Conservation (phyloP, 495 filamentous ascomycete genomes). For the Parmelia sp. region DNA sequence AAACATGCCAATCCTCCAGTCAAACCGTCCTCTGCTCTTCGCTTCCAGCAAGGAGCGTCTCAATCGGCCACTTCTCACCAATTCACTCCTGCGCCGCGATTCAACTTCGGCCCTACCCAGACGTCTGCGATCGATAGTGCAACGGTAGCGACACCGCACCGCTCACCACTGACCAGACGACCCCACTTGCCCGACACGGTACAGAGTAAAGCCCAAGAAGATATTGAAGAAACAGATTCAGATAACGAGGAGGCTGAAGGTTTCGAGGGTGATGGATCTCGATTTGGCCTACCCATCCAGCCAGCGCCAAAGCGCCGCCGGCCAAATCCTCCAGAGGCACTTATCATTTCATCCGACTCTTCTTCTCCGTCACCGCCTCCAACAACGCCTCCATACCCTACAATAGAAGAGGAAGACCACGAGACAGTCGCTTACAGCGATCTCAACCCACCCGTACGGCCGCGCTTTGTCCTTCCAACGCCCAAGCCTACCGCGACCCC, state of each 20-base stretch:
- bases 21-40: constrained; percentile 14
- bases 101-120: constrained; percentile 11
- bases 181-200: not conserved
- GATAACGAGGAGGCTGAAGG: constrained; percentile 7
- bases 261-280: not conserved
- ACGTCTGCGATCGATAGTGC: constrained; percentile 6
- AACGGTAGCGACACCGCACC: not conserved
- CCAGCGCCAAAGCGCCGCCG: constrained; percentile 16
- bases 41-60: constrained; percentile 11
- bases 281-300: not conserved
- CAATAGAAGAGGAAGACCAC: not conserved
- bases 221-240: constrained; percentile 16
- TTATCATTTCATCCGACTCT: constrained; percentile 14
- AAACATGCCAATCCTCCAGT: not conserved
- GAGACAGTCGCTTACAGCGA: not conserved
- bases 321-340: constrained; percentile 12
- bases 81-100: constrained; percentile 13
- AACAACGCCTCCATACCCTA: constrained; percentile 9
- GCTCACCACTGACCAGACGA: constrained; percentile 4
- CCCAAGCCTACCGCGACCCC: not conserved
- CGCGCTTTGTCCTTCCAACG: constrained; percentile 13
- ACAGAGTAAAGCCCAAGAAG: not conserved
- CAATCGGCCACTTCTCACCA: constrained; percentile 6
- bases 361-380: constrained; percentile 9
- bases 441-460: not conserved